Conservation (phyloP, 2,329 filamentous ascomycete genomes). For the Phoma sp. region DNA sequence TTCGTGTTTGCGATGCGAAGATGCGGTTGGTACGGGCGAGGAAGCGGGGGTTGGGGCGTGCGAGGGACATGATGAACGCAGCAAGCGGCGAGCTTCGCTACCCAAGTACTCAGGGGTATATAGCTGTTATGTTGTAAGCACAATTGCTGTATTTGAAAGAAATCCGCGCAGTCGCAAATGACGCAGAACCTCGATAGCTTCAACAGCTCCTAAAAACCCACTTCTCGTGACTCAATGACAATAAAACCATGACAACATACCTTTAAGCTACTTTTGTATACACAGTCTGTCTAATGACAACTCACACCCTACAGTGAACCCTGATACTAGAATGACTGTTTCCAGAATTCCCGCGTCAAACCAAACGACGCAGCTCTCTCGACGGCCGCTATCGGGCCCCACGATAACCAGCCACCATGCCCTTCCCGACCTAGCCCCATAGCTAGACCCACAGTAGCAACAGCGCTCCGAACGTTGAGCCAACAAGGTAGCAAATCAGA, state of each 20-base stretch:
- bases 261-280: neutral
- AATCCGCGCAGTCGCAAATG: slow-evolving; percentile 13
- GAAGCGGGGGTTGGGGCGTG: slow-evolving; percentile 38
- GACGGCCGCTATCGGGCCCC: slow-evolving; percentile 30
- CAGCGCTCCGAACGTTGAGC: slow-evolving; percentile 29
- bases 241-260: neutral
- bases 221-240: neutral
- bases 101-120: neutral
- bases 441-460: slow-evolving; percentile 15
- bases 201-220: neutral
- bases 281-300: slow-evolving; percentile 21
- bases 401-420: slow-evolving; percentile 5
- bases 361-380: slow-evolving; percentile 2
- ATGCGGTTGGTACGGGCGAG: slow-evolving; percentile 34
- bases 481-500: slow-evolving; percentile 33
- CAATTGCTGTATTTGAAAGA: slow-evolving; percentile 3
- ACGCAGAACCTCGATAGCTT: slow-evolving; percentile 15
- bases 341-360: slow-evolving; percentile 8
- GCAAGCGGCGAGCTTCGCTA: neutral
- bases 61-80: slow-evolving; percentile 38
- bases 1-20: slow-evolving; percentile 52
- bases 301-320: slow-evolving; percentile 22
- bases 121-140: slow-evolving; percentile 5
- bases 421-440: slow-evolving; percentile 15
- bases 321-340: slow-evolving; percentile 13